Conservation (phyloP, 768 basidiomycete species). For the Hemileccinum rubropunctum region DNA sequence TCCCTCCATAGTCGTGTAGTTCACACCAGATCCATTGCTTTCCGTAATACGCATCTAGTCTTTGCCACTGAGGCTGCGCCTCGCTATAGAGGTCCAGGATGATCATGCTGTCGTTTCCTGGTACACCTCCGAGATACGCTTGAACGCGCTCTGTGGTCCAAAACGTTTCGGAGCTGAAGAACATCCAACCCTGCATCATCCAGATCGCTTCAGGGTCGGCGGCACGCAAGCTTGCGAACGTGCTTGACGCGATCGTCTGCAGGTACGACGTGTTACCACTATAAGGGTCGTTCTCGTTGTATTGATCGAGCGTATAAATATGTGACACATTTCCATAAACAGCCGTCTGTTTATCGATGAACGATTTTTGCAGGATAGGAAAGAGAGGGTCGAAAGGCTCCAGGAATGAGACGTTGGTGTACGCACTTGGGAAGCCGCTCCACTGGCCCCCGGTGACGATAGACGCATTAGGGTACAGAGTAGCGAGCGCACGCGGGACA, state of each 20-base stretch:
- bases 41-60: conserved; percentile 37
- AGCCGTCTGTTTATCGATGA: conserved; percentile 37
- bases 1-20: conserved; percentile 40
- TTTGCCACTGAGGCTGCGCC: conserved; percentile 41
- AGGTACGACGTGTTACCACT: conserved; percentile 35
- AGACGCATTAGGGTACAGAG: conserved; percentile 33
- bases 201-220: conserved; percentile 40
- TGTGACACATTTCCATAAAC: conserved; percentile 39
- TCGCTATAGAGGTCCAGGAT: conserved; percentile 42
- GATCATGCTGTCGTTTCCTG: conserved; percentile 38
- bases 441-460: conserved; percentile 36
- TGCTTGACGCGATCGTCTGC: conserved; percentile 31
- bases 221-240: conserved; percentile 35
- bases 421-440: conserved; percentile 30
- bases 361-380: conserved; percentile 33
- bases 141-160: conserved; percentile 40
- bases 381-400: conserved; percentile 41
- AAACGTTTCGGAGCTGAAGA: conserved; percentile 34
- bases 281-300: conserved; percentile 41
- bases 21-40: conserved; percentile 44
- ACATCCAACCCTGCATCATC: conserved; percentile 45
- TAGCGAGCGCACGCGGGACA: conserved; percentile 33
- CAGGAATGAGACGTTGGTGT: conserved; percentile 40
- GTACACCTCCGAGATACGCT: conserved; percentile 39
- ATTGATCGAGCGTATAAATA: conserved; percentile 44